Conservation (phyloP, 768 basidiomycete species). For the Macrolepiota albuminosa region DNA sequence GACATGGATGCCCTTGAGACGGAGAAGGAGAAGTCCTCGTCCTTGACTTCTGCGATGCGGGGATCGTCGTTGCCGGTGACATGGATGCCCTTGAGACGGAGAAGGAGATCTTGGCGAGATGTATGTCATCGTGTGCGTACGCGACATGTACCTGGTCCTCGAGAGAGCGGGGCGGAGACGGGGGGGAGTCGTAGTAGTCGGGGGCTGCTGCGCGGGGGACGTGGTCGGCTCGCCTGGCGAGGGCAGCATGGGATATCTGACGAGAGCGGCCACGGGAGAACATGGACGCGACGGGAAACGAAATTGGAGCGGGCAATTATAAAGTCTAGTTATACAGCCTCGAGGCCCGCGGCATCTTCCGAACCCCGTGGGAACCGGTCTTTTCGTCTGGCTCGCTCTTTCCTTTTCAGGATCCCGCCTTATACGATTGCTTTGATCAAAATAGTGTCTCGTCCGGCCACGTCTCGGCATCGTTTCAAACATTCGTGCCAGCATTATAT, state of each 20-base stretch:
- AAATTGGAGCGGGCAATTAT: conserved; percentile 10
- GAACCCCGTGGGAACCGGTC: background rate
- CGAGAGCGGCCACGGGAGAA: conserved; percentile 22
- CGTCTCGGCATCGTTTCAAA: background rate
- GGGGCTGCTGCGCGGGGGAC: conserved; percentile 30
- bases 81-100: conserved; percentile 59
- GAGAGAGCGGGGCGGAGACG: conserved; percentile 40
- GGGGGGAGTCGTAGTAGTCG: conserved; percentile 44
- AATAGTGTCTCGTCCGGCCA: background rate
- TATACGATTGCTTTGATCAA: background rate
- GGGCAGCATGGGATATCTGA: conserved; percentile 35
- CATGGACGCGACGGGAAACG: conserved; percentile 9
- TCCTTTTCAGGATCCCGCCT: background rate
- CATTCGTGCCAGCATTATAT: background rate
- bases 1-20: conserved; percentile 59
- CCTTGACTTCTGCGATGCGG: conserved; percentile 54
- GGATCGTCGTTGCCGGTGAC: conserved; percentile 57
- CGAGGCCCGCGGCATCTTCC: conserved; percentile 11
- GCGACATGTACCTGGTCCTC: conserved; percentile 65
- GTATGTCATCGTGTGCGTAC: conserved; percentile 64
- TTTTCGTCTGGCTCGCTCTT: background rate
- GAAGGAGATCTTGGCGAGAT: conserved; percentile 62
- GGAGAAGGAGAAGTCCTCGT: conserved; percentile 55
- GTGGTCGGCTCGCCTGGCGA: conserved; percentile 38
- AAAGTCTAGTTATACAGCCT: conserved; percentile 13